Conservation (phyloP, 176 grass and related monocot genomes). For the Aegilops speltoides region DNA sequence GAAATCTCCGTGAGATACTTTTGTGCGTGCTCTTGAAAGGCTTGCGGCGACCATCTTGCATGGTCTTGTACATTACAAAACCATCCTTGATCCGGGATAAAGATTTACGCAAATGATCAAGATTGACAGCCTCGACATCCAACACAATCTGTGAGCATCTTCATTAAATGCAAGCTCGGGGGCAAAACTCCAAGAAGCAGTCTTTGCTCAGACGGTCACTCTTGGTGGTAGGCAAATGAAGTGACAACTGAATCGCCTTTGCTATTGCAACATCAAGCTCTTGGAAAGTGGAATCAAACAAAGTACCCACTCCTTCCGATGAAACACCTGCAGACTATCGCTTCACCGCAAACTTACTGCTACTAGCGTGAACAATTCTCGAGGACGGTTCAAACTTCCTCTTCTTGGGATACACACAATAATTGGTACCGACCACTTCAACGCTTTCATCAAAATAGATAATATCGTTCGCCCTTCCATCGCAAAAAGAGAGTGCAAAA, state of each 20-base stretch:
- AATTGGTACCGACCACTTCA: no score
- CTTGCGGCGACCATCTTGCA: not conserved
- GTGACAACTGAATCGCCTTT: not conserved
- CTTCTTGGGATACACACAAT: no score
- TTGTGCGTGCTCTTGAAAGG: not conserved
- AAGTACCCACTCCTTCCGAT: not conserved
- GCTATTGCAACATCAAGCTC: not conserved
- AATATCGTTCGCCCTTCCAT: no score
- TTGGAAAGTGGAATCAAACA: not conserved
- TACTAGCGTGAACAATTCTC: not conserved
- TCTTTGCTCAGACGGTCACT: not conserved
- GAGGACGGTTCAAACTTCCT: no score
- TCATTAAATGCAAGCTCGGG: not conserved
- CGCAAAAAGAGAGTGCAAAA: no score
- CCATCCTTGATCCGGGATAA: not conserved
- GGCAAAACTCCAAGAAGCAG: not conserved
- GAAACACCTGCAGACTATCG: not conserved
- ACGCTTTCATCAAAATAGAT: no score
- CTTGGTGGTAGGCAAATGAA: not conserved
- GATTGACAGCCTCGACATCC: not conserved
- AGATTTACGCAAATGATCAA: not conserved
- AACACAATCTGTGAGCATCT: not conserved
- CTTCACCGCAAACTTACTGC: not conserved
- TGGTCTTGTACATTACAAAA: not conserved
- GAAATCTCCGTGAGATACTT: not conserved